Percentiles rank a stretch among this genome's conserved stretches.
Conservation (phyloP, 176 grass and related monocot species). For the Paspalum vaginatum region DNA sequence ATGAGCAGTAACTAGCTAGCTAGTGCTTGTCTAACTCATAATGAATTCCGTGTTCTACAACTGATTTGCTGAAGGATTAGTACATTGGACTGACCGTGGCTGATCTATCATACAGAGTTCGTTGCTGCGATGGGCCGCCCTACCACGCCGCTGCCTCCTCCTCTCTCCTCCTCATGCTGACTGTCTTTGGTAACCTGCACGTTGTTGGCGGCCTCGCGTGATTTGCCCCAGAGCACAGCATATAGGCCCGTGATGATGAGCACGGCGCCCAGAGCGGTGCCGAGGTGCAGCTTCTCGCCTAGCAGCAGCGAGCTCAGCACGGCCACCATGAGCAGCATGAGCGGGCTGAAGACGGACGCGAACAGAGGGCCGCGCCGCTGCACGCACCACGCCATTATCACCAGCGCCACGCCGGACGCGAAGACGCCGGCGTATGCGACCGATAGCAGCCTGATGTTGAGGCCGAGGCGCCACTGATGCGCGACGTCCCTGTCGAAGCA, state of each 20-base stretch:
- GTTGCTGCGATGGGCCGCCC: no score
- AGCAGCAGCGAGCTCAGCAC: slow-evolving; percentile 80
- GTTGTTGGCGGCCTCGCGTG: slow-evolving; percentile 45
- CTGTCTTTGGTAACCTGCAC: no score
- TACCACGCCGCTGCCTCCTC: no score
- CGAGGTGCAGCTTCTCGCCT: slow-evolving; percentile 71
- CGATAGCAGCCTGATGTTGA: slow-evolving; percentile 62
- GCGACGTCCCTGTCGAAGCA: slow-evolving; percentile 43
- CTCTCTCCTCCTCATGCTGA: no score
- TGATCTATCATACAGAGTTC: no score
- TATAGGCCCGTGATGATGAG: slow-evolving; percentile 80
- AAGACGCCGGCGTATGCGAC: slow-evolving; percentile 57
- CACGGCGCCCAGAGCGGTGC: slow-evolving; percentile 63
- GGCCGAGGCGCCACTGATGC: slow-evolving; percentile 60
- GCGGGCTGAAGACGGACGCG: slow-evolving; percentile 80
- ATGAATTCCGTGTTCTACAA: no score
- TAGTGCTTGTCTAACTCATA: no score
- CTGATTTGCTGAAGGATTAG: no score
- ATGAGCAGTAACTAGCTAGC: no score
- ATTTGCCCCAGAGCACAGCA: slow-evolving; percentile 84
- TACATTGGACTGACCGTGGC: no score
- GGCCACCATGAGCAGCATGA: slow-evolving; percentile 80
- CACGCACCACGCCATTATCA: slow-evolving; percentile 82
- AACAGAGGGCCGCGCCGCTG: slow-evolving; percentile 68
- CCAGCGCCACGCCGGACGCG: slow-evolving; percentile 65